Conservation (phyloP, 768 basidiomycete species). For the Phlebiopsis gigantea region DNA sequence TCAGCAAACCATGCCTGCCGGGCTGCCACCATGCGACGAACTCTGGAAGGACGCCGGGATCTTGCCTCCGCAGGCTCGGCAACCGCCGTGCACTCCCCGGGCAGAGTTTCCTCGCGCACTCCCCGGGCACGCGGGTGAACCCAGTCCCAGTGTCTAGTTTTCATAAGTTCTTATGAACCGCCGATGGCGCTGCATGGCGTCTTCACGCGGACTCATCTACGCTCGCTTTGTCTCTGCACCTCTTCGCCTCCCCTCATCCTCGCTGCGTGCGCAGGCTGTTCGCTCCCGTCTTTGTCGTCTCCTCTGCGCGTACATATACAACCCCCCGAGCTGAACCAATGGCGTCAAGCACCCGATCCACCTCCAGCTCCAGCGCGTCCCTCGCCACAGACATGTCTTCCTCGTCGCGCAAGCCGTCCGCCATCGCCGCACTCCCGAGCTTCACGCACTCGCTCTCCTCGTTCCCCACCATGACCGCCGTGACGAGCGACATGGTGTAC, state of each 20-base stretch:
- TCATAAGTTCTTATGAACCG: constrained; percentile 5
- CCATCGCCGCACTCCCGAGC: constrained; percentile 24
- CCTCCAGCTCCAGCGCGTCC: constrained; percentile 14
- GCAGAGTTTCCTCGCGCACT: too few relatives aligned
- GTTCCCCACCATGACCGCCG: constrained; percentile 25
- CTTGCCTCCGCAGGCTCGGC: constrained; percentile 13
- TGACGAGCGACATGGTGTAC: constrained; percentile 26
- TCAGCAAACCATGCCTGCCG: constrained; percentile 4
- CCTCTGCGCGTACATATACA: not conserved
- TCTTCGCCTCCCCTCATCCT: not conserved
- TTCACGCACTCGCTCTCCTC: constrained; percentile 26
- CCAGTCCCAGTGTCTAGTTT: constrained; percentile 4
- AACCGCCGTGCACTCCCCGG: constrained; percentile 6
- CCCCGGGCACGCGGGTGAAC: constrained; percentile 14
- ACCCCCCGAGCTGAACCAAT: constrained; percentile 3
- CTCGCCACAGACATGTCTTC: constrained; percentile 7
- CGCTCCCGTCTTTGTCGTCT: not conserved
- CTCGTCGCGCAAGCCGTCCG: not conserved
- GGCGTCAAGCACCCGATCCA: constrained; percentile 14
- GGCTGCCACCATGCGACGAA: constrained; percentile 3
- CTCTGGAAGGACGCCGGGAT: constrained; percentile 2
- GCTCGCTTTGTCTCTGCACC: not conserved
- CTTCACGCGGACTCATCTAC: constrained; percentile 9
- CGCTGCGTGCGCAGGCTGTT: too few relatives aligned
- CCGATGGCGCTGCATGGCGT: constrained; percentile 11